Evolutionary conservation across 108 stramenopile genomes (phyloP).

Genomic region (Fragilariopsis cylindrus): DNA sequence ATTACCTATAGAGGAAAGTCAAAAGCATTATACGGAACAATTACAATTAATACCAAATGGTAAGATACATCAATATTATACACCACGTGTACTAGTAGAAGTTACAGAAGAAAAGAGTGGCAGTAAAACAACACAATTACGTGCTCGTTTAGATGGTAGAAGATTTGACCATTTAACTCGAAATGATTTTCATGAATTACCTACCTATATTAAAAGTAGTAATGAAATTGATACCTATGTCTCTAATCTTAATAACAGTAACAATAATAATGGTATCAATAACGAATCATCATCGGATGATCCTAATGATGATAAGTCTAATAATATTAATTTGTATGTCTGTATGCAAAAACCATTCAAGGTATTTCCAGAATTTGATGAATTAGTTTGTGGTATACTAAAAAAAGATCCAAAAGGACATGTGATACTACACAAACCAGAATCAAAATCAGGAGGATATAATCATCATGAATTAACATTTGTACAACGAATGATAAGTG

Average conservation of each 20-base stretch:
- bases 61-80: slow-evolving; percentile 36
- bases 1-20: slow-evolving; percentile 20
- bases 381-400: slow-evolving; percentile 34
- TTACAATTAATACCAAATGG: slow-evolving; percentile 17
- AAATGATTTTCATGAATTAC: slow-evolving; percentile 8
- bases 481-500: slow-evolving; percentile 8
- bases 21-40: slow-evolving; percentile 40
- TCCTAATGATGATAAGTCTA: too few species aligned
- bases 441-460: neutral
- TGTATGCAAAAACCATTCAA: slow-evolving; percentile 51
- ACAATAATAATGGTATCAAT: too few species aligned
- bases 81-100: slow-evolving; percentile 12
- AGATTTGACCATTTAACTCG: slow-evolving; percentile 7
- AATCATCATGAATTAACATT: neutral
- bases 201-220: neutral
- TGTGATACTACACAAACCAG: slow-evolving; percentile 14
- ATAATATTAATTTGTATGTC: slow-evolving; percentile 22
- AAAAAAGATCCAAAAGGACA: slow-evolving; percentile 23
- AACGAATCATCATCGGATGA: too few species aligned
- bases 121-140: neutral
- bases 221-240: neutral
- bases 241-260: too few species aligned
- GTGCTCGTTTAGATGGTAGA: too few species aligned
- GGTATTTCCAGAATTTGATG: slow-evolving; percentile 38
- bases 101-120: neutral